Percentiles rank a stretch among this genome's conserved stretches.
phyloP scores from a whole-genome alignment of 2,329 filamentous ascomycete species.

The Pseudogymnoascus destructans region DNA sequence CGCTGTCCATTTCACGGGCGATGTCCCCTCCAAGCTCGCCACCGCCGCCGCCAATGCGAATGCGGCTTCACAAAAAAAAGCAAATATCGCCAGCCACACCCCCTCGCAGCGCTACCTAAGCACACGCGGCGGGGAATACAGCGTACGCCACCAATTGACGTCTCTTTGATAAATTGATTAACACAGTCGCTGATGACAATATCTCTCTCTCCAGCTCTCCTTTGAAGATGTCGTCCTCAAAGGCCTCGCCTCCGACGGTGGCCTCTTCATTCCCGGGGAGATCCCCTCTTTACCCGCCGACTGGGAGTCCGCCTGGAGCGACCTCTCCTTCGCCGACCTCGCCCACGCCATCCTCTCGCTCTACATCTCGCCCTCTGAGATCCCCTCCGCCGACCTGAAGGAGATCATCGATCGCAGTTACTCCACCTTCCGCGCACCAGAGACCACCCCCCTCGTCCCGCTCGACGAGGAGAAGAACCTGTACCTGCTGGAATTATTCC shows the following conservation, averaged over 20 bases:
- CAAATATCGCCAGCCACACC: constrained; percentile 24
- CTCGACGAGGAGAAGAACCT: constrained; percentile 60
- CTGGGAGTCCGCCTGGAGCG: constrained; percentile 60
- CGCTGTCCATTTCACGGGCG: neutral
- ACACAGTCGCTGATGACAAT: constrained; percentile 10
- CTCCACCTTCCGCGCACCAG: constrained; percentile 68
- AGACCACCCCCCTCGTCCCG: constrained; percentile 69
- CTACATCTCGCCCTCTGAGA: constrained; percentile 75
- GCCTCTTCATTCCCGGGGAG: constrained; percentile 77
- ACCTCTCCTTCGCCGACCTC: constrained; percentile 67
- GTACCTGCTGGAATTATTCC: constrained; percentile 86
- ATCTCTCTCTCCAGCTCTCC: constrained; percentile 47
- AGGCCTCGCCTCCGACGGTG: constrained; percentile 73
- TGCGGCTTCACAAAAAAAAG: neutral
- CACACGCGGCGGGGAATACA: constrained; percentile 49
- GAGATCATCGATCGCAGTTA: constrained; percentile 77
- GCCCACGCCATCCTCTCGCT: constrained; percentile 76
- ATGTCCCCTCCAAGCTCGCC: neutral
- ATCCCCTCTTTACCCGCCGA: constrained; percentile 52
- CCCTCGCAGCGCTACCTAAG: constrained; percentile 49
- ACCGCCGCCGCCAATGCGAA: neutral
- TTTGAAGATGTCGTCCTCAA: constrained; percentile 89
- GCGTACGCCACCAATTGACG: constrained; percentile 31
- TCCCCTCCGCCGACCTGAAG: constrained; percentile 66
- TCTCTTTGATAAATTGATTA: constrained; percentile 10